Conservation (phyloP, 306 rosid species). For the Malus sylvestris region DNA sequence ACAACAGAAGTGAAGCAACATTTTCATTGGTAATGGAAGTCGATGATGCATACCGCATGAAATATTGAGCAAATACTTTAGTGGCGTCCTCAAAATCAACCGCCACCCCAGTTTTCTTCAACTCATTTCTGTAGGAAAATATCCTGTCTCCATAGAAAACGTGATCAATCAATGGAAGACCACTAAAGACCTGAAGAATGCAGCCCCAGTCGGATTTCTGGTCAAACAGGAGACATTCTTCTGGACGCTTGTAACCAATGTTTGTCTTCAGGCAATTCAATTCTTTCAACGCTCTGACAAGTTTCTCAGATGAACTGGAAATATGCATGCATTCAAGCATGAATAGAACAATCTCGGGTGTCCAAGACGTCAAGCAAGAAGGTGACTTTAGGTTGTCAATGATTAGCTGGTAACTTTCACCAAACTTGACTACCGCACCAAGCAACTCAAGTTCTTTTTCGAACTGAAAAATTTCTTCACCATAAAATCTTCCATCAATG, state of each 20-base stretch:
- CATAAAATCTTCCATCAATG: conserved; percentile 39
- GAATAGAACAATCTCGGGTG: conserved; percentile 44
- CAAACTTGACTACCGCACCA: conserved; percentile 44
- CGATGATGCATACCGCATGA: conserved; percentile 28
- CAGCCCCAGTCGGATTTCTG: conserved; percentile 38
- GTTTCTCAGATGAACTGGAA: not conserved
- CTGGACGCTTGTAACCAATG: conserved; percentile 42
- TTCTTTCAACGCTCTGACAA: conserved; percentile 20
- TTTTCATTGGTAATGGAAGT: conserved; percentile 24
- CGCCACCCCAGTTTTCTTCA: conserved; percentile 43
- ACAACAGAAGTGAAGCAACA: conserved; percentile 42
- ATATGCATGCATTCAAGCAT: conserved; percentile 28
- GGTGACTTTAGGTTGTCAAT: conserved; percentile 42
- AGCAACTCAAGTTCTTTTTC: conserved; percentile 49
- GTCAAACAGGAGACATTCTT: conserved; percentile 40
- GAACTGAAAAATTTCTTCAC: conserved; percentile 37
- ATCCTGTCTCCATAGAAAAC: conserved; percentile 34
- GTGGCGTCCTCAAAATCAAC: conserved; percentile 52
- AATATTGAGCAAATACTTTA: conserved; percentile 23
- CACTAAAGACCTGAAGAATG: conserved; percentile 45
- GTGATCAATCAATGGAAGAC: conserved; percentile 45
- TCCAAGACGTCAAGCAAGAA: conserved; percentile 21
- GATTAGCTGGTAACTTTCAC: conserved; percentile 27
- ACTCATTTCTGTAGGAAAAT: conserved; percentile 16
- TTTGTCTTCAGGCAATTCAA: conserved; percentile 49